Evolutionary conservation across 1,139 yeast species (phyloP), one percentile per base, ranked within the genome.

Genomic region (Blastobotrys serpentis): DNA sequence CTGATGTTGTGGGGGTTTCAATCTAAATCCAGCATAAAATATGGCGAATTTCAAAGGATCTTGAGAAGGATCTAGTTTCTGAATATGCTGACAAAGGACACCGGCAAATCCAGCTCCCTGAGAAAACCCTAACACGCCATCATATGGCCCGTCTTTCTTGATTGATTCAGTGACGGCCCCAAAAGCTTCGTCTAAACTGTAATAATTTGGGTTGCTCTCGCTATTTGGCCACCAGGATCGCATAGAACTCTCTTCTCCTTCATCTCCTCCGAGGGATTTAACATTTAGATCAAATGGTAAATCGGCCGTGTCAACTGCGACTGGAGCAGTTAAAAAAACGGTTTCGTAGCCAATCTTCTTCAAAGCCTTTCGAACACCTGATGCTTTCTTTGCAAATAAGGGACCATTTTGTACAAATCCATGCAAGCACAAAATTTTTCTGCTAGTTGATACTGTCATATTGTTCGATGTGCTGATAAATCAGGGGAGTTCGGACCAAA

Each of bases 81-180:
- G 58, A 38, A 62, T 57, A 49, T 48, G 49, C 14, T 45, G 38
- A 46, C 71, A 62, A 33, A 63, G 53, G 2, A 63, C 51, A 4
- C 71, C 80, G 1, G 94, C 79, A 63, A 92, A 70, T 2, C 95
- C 95, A 1, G 96, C 94, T 54, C 98, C 98, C 66, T 92, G 98
- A 16, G 94, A 84, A 64, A 90, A 92, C 2, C 97, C 98, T 48
- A 92, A 70, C 23, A 90, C 74, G 2, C 97, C 98, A 49, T 82
- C 84, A 61, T 84, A 89, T 0, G 98, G 98, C 0, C 98, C 98
- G 54, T 88, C 74, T 52, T 73, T 69, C 42, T 74, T 71, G 55
- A 87, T 81, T 49, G 82, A 74, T 0, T 72, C 66, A 22, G 74
- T 69, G 19, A 90, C 75, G n/a, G 76, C 73, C 8, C 72, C 69